These are phyloP conservation scores for Cnidoscolus chayamansa DNA, from an alignment of 441 rosid genomes.

Conservation along the genomic window DNA sequence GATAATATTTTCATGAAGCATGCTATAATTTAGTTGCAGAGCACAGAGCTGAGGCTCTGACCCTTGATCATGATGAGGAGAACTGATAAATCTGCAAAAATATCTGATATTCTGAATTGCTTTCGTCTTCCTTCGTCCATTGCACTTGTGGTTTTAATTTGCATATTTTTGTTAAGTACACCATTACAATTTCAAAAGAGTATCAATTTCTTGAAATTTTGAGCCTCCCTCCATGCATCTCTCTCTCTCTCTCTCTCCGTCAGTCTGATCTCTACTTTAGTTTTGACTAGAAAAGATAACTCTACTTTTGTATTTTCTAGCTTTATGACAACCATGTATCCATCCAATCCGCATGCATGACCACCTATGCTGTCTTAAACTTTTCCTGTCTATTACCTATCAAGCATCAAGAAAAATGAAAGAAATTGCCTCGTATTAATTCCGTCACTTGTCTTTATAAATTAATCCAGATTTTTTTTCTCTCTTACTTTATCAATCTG, in stretches of 20 bases:
- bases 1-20: conserved; percentile 22
- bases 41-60: conserved; percentile 36
- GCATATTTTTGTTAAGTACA: conserved; percentile 35
- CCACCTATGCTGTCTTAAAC: conserved; percentile 13
- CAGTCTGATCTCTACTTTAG: conserved; percentile 14
- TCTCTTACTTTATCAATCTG: background rate
- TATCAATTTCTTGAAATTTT: conserved; percentile 31
- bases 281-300: conserved; percentile 37
- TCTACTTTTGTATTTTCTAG: conserved; percentile 25
- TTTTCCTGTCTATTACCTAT: background rate
- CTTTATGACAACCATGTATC: conserved; percentile 29
- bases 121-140: conserved; percentile 17
- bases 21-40: conserved; percentile 38
- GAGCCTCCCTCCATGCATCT: conserved; percentile 23
- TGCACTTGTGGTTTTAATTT: conserved; percentile 17
- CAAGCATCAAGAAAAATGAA: background rate
- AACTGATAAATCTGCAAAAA: conserved; percentile 39
- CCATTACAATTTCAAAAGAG: conserved; percentile 33
- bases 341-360: conserved; percentile 31
- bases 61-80: conserved; percentile 35
- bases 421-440: background rate
- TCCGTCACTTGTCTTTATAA: too few species aligned
- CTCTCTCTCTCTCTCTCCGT: conserved; percentile 20
- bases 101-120: conserved; percentile 33
- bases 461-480: too few species aligned